These are phyloP conservation scores for Verticillium alfalfae DNA, from an alignment of 2,329 filamentous ascomycete species.

Conservation along the genomic window DNA sequence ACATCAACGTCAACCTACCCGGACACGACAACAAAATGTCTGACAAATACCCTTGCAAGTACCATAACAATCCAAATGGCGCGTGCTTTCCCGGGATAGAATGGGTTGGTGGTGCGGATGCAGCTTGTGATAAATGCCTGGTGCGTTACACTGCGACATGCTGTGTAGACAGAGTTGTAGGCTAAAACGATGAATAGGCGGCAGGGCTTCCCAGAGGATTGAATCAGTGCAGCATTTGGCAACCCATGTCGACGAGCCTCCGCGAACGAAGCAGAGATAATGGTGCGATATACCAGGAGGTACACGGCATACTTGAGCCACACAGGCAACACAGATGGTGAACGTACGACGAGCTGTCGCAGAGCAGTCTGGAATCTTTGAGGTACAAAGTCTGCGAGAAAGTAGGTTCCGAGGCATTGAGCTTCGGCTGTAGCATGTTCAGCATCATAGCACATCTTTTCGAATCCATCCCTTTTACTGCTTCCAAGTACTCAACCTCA, in stretches of 20 bases:
- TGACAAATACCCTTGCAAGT: slow-evolving; percentile 51
- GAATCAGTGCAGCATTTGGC: not conserved
- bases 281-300: not conserved
- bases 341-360: not conserved
- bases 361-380: not conserved
- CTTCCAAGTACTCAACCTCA: no score
- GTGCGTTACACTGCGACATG: slow-evolving; percentile 26
- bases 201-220: not conserved
- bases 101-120: slow-evolving; percentile 49
- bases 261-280: no score
- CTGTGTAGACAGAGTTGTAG: not conserved
- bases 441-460: no score
- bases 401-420: no score
- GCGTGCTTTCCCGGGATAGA: slow-evolving; percentile 21
- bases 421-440: no score
- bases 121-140: slow-evolving; percentile 42
- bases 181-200: not conserved
- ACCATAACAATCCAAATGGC: slow-evolving; percentile 46
- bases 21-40: slow-evolving; percentile 6
- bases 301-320: not conserved
- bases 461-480: no score
- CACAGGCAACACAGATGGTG: not conserved
- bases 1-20: not conserved
- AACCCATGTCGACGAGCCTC: not conserved
- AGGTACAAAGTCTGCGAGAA: no score